Conservation (phyloP, 768 basidiomycete species). For the Mycena rosella region DNA sequence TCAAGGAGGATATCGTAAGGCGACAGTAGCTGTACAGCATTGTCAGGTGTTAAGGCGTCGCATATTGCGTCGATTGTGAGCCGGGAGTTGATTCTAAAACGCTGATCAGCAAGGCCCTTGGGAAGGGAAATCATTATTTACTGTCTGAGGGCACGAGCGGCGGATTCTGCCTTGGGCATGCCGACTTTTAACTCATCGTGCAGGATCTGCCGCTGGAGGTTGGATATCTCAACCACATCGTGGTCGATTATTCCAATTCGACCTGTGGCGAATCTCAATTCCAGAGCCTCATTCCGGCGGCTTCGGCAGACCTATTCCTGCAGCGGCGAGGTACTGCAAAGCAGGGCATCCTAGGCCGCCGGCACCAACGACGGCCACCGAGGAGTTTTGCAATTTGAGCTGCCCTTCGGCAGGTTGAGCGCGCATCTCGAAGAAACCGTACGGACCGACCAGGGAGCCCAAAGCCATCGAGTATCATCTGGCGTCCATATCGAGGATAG, state of each 20-base stretch:
- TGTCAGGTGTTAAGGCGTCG: conserved; percentile 67
- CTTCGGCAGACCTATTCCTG: conserved; percentile 82
- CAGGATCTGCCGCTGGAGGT: conserved; percentile 94
- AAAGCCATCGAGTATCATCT: conserved; percentile 94
- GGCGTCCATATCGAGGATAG: conserved; percentile 93
- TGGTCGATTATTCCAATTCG: conserved; percentile 89
- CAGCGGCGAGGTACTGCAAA: conserved; percentile 92
- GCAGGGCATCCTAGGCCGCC: conserved; percentile 98
- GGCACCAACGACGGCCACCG: conserved; percentile 91
- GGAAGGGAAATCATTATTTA: conserved; percentile 44
- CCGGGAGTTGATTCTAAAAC: conserved; percentile 78
- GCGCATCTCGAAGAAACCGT: not conserved
- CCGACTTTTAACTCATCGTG: conserved; percentile 84
- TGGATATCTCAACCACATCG: conserved; percentile 89
- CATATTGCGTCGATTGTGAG: conserved; percentile 69
- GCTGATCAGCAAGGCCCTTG: conserved; percentile 7
- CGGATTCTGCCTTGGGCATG: conserved; percentile 85
- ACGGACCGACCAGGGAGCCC: conserved; percentile 78
- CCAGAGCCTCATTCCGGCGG: not conserved
- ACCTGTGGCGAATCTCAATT: conserved; percentile 59
- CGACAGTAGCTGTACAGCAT: conserved; percentile 72
- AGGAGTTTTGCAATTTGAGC: conserved; percentile 79
- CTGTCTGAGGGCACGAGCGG: conserved; percentile 76
- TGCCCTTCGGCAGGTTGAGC: conserved; percentile 69
- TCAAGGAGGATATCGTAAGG: conserved; percentile 87